Base-by-base conservation (phyloP, 2,329 filamentous ascomycete genomes). In the Pyrenophora tritici-repentis region DNA sequence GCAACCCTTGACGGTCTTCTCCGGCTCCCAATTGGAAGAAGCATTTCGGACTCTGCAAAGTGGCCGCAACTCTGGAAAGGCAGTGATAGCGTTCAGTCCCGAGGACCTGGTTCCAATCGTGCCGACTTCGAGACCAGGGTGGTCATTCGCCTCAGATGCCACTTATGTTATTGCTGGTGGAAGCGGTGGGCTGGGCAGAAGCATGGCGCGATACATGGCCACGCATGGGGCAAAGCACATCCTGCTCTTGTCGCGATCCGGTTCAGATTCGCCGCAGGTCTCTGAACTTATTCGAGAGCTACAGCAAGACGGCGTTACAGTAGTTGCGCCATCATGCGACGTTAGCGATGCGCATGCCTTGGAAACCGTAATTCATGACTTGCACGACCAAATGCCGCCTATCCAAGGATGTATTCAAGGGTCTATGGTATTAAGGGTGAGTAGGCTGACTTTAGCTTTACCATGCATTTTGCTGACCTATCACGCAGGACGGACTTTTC, bases 101-200 rank as follows among this genome's bases (percentile, higher is more conserved):
- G 39, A 41, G 24, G 38, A 41, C 17, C 2, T 41, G 3, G 24
- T 41, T 14, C 38, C 14, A 17, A 29, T 41, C 13, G 22, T 31
- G 9, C 14, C 26, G 7, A 24, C 13, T 20, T 16, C 38, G 24
- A 31, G 14, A 17, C 38, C n/a, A 6, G 38, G 6, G 22, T 24
- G 24, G 3, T 17, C 16, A 12, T 18, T 41, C 4, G 14, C 24
- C 17, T 13, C 24, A 5, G 24, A 41, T 17, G 24, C 38, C 4
- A 41, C 38, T 6, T 41, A 41, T 18, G 38, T 41, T 16, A 29
- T 41, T 18, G 22, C 38, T 41, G 38, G 38, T 20, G 38, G 38
- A 12, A 17, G 26, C 18, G 38, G 38, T 17, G 38, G 38, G 10
- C n/a, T 41, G 7, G 33, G 33, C 7, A 14, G 33, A 7, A 35